Evolutionary conservation across 306 rosid genomes (phyloP), one percentile per base, ranked within the genome.

Genomic region (barrel medic (Medicago truncatula)): DNA sequence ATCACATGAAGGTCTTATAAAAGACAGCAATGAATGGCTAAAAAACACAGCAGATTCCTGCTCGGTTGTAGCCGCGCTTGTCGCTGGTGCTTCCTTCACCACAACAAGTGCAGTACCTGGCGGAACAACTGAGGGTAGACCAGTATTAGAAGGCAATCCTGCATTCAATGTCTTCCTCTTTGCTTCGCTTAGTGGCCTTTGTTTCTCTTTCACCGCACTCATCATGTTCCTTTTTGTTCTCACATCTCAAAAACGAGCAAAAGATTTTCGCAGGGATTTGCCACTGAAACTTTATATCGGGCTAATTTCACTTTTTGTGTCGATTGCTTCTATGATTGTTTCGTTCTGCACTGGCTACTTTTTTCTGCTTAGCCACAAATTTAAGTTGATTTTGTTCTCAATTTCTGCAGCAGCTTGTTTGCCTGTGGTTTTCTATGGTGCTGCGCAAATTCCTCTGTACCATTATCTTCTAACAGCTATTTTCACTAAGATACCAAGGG

Each of bases 281-380:
- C 92, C 90, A 2, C n/a, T 49, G 3, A 88, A 83, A 71, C 88
- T 90, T 36, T 49, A 87, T 13, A 2, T 83, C 5, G 93, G 92
- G 3, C 39, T 86, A 3, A 83, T 83, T 14, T 81, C 97, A 1
- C 85, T 92, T 0, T 88, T 88, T 2, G 46, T 90, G 25, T 78
- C 92, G 9, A 86, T 92, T 17, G 67, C 75, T 23, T 60, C 93
- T 0, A 83, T 92, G 78, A 16, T 88, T 72, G 34, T 79, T 16
- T 80, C 93, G 0, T 92, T 88, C 65, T 83, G 87, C 18, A 78
- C 92, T 0, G 92, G 89, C 0, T 89, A 88, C 64, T 80, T 83
- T 77, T 86, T 86, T 34, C 74, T 80, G 71, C 73, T 90, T 0
- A 69, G 67, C 17, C 83, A 78, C 23, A 76, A 52, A 4, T 73